Evolutionary conservation across 805 yeast genomes (phyloP).

Genomic region (Suhomyces kilbournensis): DNA sequence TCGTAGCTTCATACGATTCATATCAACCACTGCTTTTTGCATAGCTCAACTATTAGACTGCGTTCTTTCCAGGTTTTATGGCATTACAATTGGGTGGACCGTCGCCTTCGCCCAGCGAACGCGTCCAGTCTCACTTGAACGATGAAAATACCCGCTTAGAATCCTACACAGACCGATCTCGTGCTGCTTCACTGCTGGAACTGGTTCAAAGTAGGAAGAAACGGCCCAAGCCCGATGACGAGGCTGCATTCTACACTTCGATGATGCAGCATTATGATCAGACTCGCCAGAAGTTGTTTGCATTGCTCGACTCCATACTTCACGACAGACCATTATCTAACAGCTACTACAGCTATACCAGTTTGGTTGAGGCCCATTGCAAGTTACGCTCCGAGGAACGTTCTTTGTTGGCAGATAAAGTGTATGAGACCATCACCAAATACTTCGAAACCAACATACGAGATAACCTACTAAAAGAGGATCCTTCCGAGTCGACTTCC

Average conservation of each 20-base stretch:
- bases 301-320: constrained; percentile 19
- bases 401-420: constrained; percentile 21
- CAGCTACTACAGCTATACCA: constrained; percentile 25
- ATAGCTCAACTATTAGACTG: too few relatives aligned
- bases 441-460: constrained; percentile 10
- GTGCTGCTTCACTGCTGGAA: neutral
- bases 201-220: constrained; percentile 1
- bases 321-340: constrained; percentile 11
- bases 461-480: neutral
- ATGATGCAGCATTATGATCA: constrained; percentile 5
- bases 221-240: constrained; percentile 3
- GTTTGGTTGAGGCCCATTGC: constrained; percentile 31
- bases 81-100: neutral
- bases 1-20: neutral
- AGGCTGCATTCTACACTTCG: constrained; percentile 1
- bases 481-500: neutral
- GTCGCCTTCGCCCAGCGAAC: neutral
- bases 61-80: too few relatives aligned
- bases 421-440: constrained; percentile 17
- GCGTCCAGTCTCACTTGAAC: neutral
- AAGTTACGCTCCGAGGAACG: constrained; percentile 32
- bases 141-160: neutral
- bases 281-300: constrained; percentile 5
- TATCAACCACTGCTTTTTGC: neutral
- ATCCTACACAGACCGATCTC: neutral